phyloP scores from a whole-genome alignment of 768 basidiomycete species.

The Trametes meyenii region DNA sequence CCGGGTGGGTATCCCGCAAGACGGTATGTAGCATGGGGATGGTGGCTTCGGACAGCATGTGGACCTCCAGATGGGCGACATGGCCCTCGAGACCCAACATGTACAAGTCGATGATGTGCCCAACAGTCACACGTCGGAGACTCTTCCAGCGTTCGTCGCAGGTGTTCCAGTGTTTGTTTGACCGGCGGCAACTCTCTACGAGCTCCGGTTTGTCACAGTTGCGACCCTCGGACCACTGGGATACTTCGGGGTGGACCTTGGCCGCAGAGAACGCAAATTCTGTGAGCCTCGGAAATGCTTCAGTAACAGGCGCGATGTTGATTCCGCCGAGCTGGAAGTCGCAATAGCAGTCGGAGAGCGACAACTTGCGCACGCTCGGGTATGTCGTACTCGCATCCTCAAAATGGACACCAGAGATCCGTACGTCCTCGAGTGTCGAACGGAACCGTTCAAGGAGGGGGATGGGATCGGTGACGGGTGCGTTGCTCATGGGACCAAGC shows the following conservation, averaged over 20 bases:
- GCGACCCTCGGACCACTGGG: slow-evolving; percentile 1
- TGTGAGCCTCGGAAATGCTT: neutral
- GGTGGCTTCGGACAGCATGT: slow-evolving; percentile 10
- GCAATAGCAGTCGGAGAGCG: slow-evolving; percentile 6
- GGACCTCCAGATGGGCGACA: slow-evolving; percentile 1
- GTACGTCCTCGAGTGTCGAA: neutral
- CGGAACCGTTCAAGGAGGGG: slow-evolving; percentile 7
- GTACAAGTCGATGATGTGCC: slow-evolving; percentile 12
- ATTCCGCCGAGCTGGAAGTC: slow-evolving; percentile 4
- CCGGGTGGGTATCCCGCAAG: slow-evolving; percentile 5
- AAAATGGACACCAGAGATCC: slow-evolving; percentile 5
- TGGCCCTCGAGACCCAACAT: slow-evolving; percentile 5
- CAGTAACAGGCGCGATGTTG: neutral
- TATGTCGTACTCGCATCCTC: neutral
- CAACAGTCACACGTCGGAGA: neutral
- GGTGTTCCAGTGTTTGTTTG: slow-evolving; percentile 3
- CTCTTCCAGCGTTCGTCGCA: neutral
- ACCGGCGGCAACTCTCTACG: slow-evolving; percentile 6
- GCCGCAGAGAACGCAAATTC: slow-evolving; percentile 4
- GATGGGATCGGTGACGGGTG: neutral
- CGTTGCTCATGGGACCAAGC: neutral
- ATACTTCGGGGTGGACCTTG: neutral
- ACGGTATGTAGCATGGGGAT: slow-evolving; percentile 3
- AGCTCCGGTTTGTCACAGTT: slow-evolving; percentile 5
- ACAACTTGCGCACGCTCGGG: neutral